These are phyloP conservation scores for Fusarium brevicatenulatum DNA, from an alignment of 2,329 filamentous ascomycete genomes.

Conservation along the genomic window DNA sequence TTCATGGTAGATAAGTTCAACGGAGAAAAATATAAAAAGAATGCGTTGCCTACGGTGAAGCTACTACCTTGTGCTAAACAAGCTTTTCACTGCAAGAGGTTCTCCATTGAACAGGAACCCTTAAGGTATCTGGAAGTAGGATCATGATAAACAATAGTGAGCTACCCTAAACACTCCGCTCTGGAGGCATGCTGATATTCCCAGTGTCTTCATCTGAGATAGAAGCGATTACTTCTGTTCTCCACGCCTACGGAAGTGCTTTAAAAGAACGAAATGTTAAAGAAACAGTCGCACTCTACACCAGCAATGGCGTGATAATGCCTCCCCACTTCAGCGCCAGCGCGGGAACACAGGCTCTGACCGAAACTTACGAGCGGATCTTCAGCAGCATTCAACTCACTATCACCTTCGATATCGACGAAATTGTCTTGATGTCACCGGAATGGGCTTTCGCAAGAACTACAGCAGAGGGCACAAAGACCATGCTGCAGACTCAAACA, in stretches of 20 bases:
- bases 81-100: no score
- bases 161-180: no score
- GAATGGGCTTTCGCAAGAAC: not conserved
- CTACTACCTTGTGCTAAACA: no score
- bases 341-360: not conserved
- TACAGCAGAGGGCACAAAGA: not conserved
- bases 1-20: accelerated
- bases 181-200: no score
- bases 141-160: no score
- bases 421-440: not conserved
- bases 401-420: not conserved
- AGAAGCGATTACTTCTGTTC: not conserved
- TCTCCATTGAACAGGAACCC: no score
- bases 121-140: no score
- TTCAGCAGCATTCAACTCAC: not conserved
- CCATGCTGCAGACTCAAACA: not conserved
- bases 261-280: not conserved
- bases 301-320: not conserved
- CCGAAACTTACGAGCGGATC: accelerated
- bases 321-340: not conserved
- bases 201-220: not conserved
- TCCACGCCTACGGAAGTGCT: not conserved
- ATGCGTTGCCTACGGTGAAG: no score
- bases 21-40: accelerated
- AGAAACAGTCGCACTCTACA: not conserved